phyloP scores from a whole-genome alignment of 2,329 filamentous ascomycete genomes.

The Verticillium zaregamsianum region DNA sequence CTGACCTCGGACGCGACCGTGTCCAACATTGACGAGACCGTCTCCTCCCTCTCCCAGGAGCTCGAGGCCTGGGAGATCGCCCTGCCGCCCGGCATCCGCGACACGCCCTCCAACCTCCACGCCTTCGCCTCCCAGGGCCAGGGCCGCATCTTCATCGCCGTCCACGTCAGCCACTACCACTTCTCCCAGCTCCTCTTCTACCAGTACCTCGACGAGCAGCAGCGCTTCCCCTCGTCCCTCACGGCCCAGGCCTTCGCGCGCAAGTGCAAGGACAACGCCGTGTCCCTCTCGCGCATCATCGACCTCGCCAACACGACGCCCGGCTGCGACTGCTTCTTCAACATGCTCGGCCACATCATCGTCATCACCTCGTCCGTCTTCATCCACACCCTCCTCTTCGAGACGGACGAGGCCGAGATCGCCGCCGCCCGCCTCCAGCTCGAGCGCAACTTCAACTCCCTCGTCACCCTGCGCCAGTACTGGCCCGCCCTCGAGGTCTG shows the following conservation, averaged over 20 bases:
- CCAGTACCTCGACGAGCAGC: constrained; percentile 31
- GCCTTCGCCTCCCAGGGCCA: constrained; percentile 31
- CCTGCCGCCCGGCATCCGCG: constrained; percentile 28
- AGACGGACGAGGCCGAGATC: constrained; percentile 28
- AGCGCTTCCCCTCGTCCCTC: constrained; percentile 17
- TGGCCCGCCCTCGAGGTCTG: constrained; percentile 36
- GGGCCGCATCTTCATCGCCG: constrained; percentile 36
- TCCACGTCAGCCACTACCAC: constrained; percentile 43
- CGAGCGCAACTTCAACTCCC: constrained; percentile 39
- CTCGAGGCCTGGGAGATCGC: constrained; percentile 29
- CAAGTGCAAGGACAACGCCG: constrained; percentile 34
- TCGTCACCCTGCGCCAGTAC: constrained; percentile 32
- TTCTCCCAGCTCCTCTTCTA: constrained; percentile 43
- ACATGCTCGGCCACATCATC: constrained; percentile 40
- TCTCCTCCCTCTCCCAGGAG: constrained; percentile 24
- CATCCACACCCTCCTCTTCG: constrained; percentile 40
- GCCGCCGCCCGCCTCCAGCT: constrained; percentile 27
- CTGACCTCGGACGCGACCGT: constrained; percentile 11
- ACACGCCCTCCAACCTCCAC: constrained; percentile 33
- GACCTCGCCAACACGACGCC: constrained; percentile 29
- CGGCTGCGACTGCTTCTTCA: constrained; percentile 36
- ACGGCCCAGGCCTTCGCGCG: constrained; percentile 23
- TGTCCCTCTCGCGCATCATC: constrained; percentile 33
- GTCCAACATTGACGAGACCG: constrained; percentile 22
- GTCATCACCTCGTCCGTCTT: constrained; percentile 42